Base-by-base conservation (phyloP, 345 rosid genomes). In the Linum usitatissimum region DNA sequence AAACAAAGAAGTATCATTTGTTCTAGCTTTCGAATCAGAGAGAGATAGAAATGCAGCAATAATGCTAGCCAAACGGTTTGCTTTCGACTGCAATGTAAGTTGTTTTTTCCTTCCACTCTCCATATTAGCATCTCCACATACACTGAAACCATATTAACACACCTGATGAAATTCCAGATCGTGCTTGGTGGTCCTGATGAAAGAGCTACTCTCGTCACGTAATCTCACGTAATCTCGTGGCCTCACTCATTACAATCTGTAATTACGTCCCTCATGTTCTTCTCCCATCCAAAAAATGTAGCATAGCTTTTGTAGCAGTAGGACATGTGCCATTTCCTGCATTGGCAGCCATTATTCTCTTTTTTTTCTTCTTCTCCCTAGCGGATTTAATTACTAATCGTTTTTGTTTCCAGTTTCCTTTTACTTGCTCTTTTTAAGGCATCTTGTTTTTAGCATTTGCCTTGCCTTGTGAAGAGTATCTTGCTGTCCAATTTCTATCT, bases 11-110 rank as follows among this genome's bases (percentile, higher is more conserved):
- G 61, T 73, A 55, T 86, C 92, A 40, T 85, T 86, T 59, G 90
- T 87, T 31, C 73, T 93, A 65, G 97, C 96, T 61, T 90, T 93
- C 30, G 99, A 93, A 68, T 86, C 91, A 0, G 87, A 80, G 65
- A 82, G 99, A 76, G 97, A 90, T 57, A 79, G 96, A 73, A 90
- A 93, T 57, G 95, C 92, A 1, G 84, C 96, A 18, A 77, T 90
- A 66, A 87, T 94, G 96, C 96, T 94, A 54, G 95, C 96, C 21
- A 78, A 95, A 66, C 82, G 97, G 70, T 88, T 90, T 57, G 99
- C 99, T 62, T 94, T 83, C n/a, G 91, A 94, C 75, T 87, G 92
- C 77, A 94, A 94, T 77, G 97, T 90, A 84, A 81, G 59, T 55
- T 20, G 14, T 10, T 55, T 55, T 12, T 21, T 19, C 59, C 59